Base-by-base conservation (phyloP, 2,329 filamentous ascomycete genomes). In the Xylaria sp. region DNA sequence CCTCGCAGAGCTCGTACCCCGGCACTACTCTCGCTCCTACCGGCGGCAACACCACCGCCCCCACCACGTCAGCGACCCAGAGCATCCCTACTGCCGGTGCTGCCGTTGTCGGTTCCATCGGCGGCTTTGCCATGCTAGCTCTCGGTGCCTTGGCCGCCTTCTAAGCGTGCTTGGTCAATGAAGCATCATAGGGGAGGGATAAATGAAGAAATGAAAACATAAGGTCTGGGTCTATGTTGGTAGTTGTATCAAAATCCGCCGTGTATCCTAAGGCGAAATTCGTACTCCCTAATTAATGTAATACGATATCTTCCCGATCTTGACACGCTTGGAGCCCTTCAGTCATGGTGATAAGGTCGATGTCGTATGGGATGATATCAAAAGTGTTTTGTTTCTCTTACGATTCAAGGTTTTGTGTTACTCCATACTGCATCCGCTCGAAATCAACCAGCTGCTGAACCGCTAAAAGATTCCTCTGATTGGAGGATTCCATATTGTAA, bases 61-160 rank as follows among this genome's bases (percentile, higher is more conserved):
- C 23, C 36, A 26, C 65, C 42, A 63, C 59, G 13, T 59, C 71
- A 4, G 26, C 42, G 40, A 58, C 49, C 36, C 23, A 48, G 7
- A 15, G 36, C 6, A n/a, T 71, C 42, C 69, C 69, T 3, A 71
- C 66, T 7, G 69, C 66, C 13, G 70, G 68, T 33, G 70, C 62
- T 33, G 69, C 71, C 26, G 51, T 69, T n/a, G 67, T 57, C 42
- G 59, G 67, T 7, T 67, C 69, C 11, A 54, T 72, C 3, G 67
- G 65, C 10, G 59, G 70, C 36, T 49, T 74, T 3, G 73, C 64
- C 58, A 67, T 73, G 62, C 15, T 73, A n/a, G 67, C 38, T 28
- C 59, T 74, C 23, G 70, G 73, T 20, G 67, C 70, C 48, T 40
- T 67, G 1, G 66, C 63, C 13, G 66, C 69, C 48, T 62, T 73